Conservation (phyloP, 2,329 filamentous ascomycete species). For the Lasiodiplodia hormozganensis region DNA sequence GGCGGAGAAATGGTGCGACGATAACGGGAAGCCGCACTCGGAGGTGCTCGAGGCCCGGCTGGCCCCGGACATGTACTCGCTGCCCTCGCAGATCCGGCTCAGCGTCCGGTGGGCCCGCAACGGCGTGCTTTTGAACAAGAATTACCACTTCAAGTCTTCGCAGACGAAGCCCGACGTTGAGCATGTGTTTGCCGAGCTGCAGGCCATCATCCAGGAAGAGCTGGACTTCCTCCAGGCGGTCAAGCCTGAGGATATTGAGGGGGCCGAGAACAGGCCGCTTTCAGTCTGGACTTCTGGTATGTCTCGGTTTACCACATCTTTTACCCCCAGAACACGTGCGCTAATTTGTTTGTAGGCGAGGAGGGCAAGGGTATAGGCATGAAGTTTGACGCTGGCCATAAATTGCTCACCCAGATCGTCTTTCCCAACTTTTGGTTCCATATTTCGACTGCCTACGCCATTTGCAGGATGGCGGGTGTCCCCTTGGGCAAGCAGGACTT, state of each 20-base stretch:
- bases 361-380: slow-evolving; percentile 51
- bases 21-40: slow-evolving; percentile 32
- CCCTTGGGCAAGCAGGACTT: slow-evolving; percentile 67
- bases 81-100: slow-evolving; percentile 58
- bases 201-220: slow-evolving; percentile 56
- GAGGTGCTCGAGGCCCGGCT: slow-evolving; percentile 53
- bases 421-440: slow-evolving; percentile 72
- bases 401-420: slow-evolving; percentile 54
- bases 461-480: slow-evolving; percentile 68
- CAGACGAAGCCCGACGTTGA: slow-evolving; percentile 50
- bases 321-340: neutral
- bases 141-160: slow-evolving; percentile 35
- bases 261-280: neutral
- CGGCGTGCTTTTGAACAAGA: slow-evolving; percentile 47
- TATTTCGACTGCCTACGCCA: slow-evolving; percentile 63
- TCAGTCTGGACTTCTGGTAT: slow-evolving; percentile 5
- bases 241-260: slow-evolving; percentile 52
- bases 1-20: slow-evolving; percentile 17
- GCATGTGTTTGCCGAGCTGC: slow-evolving; percentile 58
- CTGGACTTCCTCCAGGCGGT: slow-evolving; percentile 55
- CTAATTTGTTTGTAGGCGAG: slow-evolving; percentile 34
- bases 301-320: neutral
- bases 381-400: slow-evolving; percentile 40
- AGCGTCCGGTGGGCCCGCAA: slow-evolving; percentile 50
- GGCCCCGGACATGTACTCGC: slow-evolving; percentile 57